Base-by-base conservation (phyloP, 345 rosid species). In the Brassica cretica region DNA sequence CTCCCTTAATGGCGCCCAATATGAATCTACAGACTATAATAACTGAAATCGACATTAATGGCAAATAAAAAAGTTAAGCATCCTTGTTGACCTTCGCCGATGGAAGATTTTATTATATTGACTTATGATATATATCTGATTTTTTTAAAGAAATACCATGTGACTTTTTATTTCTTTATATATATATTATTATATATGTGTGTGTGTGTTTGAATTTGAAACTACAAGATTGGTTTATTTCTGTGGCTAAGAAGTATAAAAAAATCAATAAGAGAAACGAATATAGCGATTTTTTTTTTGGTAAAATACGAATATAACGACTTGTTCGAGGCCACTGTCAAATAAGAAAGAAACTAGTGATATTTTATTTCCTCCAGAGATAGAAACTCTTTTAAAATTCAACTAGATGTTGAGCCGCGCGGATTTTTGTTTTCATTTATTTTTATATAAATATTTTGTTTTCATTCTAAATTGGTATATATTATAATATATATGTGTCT, bases 301-400 rank as follows among this genome's bases (percentile, higher is more conserved):
- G 21, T 19, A 19, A 19, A 19, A 19, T 19, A 74, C 37, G 19
- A 39, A 58, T 18, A 66, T 11, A 67, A 60, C 60, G 67, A 39
- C 44, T 58, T 56, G 32, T 39, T 75, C 46, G 72, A 67, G 10
- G 67, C 30, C 21, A 72, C 44, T 37, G 64, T 44, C 69, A 11
- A 27, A 4, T 24, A 29, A 16, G 68, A 18, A 16, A 21, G 4
- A 27, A 25, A 19, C 29, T 58, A 60, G 0, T 62, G 3, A n/a
- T 62, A 29, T 62, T 29, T 33, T 24, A 65, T 49, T 41, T 74
- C 21, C 21, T 19, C 1, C 1, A 19, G 21, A 1, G 21, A 19
- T 19, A 19, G 21, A 19, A 19, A 19, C 21, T 19, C 21, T 19
- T 19, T 19, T 19, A 19, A 19, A 19, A 19, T 19, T n/a, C n/a